Percentiles rank a stretch among this genome's conserved stretches.
Evolutionary conservation across 2,329 filamentous ascomycete genomes (phyloP).

Genomic region (Gremmenia infestans): DNA sequence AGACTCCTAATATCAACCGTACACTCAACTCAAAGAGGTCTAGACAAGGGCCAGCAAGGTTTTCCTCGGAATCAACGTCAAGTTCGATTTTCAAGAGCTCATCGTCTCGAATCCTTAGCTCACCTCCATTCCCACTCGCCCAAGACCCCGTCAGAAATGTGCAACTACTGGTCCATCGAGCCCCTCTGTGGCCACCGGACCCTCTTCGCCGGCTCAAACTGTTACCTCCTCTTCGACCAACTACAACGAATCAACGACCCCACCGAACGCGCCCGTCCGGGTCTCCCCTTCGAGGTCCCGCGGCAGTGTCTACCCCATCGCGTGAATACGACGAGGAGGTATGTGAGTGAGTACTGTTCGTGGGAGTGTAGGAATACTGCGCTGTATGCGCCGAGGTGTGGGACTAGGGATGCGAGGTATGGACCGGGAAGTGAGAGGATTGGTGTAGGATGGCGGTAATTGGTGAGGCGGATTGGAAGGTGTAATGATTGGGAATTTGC

Average conservation of each 20-base stretch:
- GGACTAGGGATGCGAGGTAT: constrained; percentile 24
- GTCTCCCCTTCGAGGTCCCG: constrained; percentile 27
- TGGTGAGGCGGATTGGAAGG: neutral
- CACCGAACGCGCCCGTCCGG: constrained; percentile 9
- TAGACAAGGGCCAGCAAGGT: neutral
- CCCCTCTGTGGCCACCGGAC: constrained; percentile 27
- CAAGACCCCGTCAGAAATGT: constrained; percentile 19
- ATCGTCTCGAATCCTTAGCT: neutral
- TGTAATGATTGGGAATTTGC: neutral
- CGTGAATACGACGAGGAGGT: constrained; percentile 18
- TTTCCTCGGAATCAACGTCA: neutral
- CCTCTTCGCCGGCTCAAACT: constrained; percentile 27
- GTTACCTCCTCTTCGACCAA: constrained; percentile 28
- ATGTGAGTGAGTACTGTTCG: constrained; percentile 21
- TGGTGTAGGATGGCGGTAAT: constrained; percentile 29
- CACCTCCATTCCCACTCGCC: neutral
- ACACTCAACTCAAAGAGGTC: neutral
- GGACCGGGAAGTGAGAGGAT: constrained; percentile 27
- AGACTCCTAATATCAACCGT: neutral
- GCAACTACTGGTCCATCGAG: constrained; percentile 26
- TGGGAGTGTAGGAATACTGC: constrained; percentile 30
- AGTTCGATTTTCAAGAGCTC: neutral
- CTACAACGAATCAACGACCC: constrained; percentile 31
- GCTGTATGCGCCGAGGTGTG: constrained; percentile 19
- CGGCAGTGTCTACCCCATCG: constrained; percentile 22